These are phyloP conservation scores for Parietichytrium sp. DNA, from an alignment of 108 stramenopile genomes.

Conservation along the genomic window DNA sequence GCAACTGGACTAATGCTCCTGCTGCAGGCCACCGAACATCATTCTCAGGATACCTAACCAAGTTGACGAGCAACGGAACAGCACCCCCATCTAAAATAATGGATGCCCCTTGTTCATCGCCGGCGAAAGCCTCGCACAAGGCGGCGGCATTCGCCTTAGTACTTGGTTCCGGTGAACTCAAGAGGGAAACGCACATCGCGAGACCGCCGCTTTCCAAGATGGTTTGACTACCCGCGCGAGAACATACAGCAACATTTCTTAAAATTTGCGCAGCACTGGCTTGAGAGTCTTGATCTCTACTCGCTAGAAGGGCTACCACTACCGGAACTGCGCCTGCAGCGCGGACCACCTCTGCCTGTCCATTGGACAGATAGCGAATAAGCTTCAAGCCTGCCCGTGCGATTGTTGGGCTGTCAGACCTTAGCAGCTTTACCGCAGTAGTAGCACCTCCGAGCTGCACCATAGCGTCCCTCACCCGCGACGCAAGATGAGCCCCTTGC, in stretches of 20 bases:
- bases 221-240: neutral
- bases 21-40: constrained; percentile 7
- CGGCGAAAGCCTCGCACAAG: neutral
- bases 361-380: constrained; percentile 1
- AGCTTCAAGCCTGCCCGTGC: neutral
- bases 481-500: neutral
- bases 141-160: neutral
- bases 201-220: neutral
- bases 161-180: neutral
- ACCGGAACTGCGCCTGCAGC: neutral
- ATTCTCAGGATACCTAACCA: neutral
- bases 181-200: neutral
- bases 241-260: neutral
- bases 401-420: neutral
- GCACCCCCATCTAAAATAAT: neutral
- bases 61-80: neutral
- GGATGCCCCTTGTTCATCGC: neutral
- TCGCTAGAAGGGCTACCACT: neutral
- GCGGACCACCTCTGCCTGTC: constrained; percentile 29
- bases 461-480: constrained; percentile 6
- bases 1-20: neutral
- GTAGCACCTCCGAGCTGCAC: neutral
- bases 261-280: constrained; percentile 26
- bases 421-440: neutral
- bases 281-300: neutral